Conservation (phyloP, 805 yeast species). For the Candida montana region DNA sequence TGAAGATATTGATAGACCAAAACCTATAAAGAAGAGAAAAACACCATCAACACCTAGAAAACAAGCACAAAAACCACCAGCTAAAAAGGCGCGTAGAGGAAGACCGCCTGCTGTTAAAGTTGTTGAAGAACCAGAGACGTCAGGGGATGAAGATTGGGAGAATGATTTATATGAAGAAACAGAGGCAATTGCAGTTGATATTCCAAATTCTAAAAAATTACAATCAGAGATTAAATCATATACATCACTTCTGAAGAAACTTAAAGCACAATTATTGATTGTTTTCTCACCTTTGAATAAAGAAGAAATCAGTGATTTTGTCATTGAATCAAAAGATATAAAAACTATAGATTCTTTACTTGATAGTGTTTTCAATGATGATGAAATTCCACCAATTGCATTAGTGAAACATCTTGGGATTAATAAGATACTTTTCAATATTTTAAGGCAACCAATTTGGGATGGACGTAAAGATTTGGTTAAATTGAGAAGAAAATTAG, state of each 20-base stretch:
- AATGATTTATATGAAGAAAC: constrained; percentile 13
- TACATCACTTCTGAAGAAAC: constrained; percentile 21
- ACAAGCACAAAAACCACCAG: background rate
- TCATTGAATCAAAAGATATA: constrained; percentile 7
- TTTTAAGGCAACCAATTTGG: constrained; percentile 34
- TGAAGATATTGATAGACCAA: constrained; percentile 2
- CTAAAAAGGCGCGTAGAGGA: constrained; percentile 1
- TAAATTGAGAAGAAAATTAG: constrained; percentile 15
- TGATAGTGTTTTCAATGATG: constrained; percentile 18
- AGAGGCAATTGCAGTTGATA: constrained; percentile 16
- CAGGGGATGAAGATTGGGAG: constrained; percentile 26
- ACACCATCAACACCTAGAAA: constrained; percentile 13
- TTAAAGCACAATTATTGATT: constrained; percentile 25
- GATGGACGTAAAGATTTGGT: constrained; percentile 9
- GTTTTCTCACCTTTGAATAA: constrained; percentile 9
- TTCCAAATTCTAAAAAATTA: constrained; percentile 15
- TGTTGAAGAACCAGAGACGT: constrained; percentile 20
- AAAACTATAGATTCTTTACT: constrained; percentile 21
- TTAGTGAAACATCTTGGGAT: constrained; percentile 28
- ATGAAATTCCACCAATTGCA: constrained; percentile 25
- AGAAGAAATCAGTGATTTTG: constrained; percentile 10
- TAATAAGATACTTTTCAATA: constrained; percentile 27
- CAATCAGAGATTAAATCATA: constrained; percentile 13
- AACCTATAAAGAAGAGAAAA: constrained; percentile 15
- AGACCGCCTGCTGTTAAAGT: constrained; percentile 7